Conservation (phyloP, 768 basidiomycete genomes). For the Mycena vulgaris region DNA sequence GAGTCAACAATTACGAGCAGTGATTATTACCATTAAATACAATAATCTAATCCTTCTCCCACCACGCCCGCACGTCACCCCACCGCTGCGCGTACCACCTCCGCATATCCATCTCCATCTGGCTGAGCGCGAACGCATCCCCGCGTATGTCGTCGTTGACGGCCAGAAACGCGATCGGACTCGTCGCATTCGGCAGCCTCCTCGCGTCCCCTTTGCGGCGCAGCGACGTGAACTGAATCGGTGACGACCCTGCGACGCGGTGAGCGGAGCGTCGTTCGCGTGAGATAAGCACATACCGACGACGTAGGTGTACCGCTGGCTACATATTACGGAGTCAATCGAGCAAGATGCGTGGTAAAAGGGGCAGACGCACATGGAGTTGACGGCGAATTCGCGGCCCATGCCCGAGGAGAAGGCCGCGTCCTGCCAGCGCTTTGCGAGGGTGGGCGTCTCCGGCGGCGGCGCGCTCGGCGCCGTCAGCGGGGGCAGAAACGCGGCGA, state of each 20-base stretch:
- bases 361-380: conserved; percentile 22
- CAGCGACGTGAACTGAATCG: not conserved
- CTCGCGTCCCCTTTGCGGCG: conserved; percentile 8
- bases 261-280: not conserved
- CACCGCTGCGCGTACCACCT: conserved; percentile 30
- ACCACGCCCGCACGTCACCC: conserved; percentile 33
- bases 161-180: conserved; percentile 27
- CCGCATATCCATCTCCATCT: conserved; percentile 18
- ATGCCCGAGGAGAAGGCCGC: conserved; percentile 13
- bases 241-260: not conserved
- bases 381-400: conserved; percentile 24
- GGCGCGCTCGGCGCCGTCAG: not conserved
- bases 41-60: conserved; percentile 28
- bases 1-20: too few species aligned
- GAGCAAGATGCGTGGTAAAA: not conserved
- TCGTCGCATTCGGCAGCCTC: conserved; percentile 14
- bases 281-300: conserved; percentile 8
- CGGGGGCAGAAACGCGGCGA: conserved; percentile 31
- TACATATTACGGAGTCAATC: not conserved
- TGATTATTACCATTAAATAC: not conserved
- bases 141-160: conserved; percentile 37
- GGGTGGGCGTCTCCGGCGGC: not conserved
- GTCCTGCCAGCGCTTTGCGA: conserved; percentile 31
- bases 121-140: not conserved
- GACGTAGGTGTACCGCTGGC: conserved; percentile 36